Conservation (phyloP, 2,329 filamentous ascomycete species). For the Phaeophleospora eucalypticola region DNA sequence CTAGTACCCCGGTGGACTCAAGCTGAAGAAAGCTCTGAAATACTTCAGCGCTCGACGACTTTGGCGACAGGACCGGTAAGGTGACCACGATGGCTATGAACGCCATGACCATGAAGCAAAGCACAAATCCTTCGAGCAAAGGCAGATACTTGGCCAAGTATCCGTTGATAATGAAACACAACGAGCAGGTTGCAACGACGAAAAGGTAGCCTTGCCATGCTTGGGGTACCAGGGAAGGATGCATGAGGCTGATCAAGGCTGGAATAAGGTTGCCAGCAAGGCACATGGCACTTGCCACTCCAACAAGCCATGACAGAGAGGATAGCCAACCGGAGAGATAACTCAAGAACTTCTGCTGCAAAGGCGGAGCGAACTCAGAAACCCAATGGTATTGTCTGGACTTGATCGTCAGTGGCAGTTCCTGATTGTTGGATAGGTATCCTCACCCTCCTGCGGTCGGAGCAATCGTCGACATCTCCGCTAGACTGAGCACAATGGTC, state of each 20-base stretch:
- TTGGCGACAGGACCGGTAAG: conserved; percentile 17
- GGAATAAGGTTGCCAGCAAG: conserved; percentile 23
- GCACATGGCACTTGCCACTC: conserved; percentile 45
- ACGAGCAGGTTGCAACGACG: conserved; percentile 6
- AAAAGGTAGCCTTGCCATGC: conserved; percentile 18
- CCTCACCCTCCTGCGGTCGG: conserved; percentile 28
- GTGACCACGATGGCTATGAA: conserved; percentile 23
- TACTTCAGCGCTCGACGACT: conserved; percentile 24
- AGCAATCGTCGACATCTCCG: conserved; percentile 25
- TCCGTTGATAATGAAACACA: conserved; percentile 15
- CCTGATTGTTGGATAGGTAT: too few relatives aligned
- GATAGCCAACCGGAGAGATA: conserved; percentile 44
- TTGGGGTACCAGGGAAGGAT: conserved; percentile 5
- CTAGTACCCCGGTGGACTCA: conserved; percentile 20
- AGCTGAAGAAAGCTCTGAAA: conserved; percentile 23
- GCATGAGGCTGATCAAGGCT: conserved; percentile 3
- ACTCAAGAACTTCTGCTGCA: conserved; percentile 25
- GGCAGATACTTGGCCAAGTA: conserved; percentile 19
- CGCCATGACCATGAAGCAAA: conserved; percentile 20
- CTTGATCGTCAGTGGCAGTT: too few relatives aligned
- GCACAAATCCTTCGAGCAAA: conserved; percentile 18
- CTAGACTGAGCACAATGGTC: conserved; percentile 17
- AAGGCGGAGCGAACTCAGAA: conserved; percentile 25
- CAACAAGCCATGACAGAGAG: conserved; percentile 48
- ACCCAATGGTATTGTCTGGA: too few relatives aligned